phyloP scores from a whole-genome alignment of 1,284 basidiomycete genomes.

The Trametes hirsuta region DNA sequence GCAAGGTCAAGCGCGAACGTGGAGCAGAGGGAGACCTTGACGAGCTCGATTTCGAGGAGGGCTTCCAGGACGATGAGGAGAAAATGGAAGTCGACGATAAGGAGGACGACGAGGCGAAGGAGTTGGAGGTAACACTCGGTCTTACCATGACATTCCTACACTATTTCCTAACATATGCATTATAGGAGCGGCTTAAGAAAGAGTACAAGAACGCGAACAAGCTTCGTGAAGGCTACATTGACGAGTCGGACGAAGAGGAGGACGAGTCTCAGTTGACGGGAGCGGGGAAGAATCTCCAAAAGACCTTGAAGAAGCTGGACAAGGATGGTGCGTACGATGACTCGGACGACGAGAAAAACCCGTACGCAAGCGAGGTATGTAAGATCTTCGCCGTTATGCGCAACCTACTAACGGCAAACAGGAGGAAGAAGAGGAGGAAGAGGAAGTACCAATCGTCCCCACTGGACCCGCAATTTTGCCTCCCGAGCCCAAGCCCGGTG shows the following conservation, averaged over 20 bases:
- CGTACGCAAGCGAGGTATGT: slow-evolving; percentile 77
- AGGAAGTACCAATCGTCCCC: slow-evolving; percentile 54
- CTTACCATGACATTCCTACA: neutral
- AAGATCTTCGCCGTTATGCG: neutral
- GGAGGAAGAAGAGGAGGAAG: slow-evolving; percentile 67
- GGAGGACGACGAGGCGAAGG: slow-evolving; percentile 85
- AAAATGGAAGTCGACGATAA: slow-evolving; percentile 68
- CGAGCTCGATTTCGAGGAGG: slow-evolving; percentile 83
- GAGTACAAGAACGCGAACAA: slow-evolving; percentile 83
- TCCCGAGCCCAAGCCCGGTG: slow-evolving; percentile 41
- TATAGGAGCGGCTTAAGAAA: slow-evolving; percentile 80
- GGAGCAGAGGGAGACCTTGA: slow-evolving; percentile 78
- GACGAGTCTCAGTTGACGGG: slow-evolving; percentile 60
- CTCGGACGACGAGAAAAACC: slow-evolving; percentile 81
- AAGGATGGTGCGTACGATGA: slow-evolving; percentile 81
- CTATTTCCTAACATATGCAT: neutral
- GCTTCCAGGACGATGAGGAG: slow-evolving; percentile 88
- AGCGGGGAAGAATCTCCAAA: slow-evolving; percentile 77
- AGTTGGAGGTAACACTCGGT: slow-evolving; percentile 66
- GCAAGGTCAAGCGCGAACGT: slow-evolving; percentile 54
- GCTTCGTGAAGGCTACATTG: slow-evolving; percentile 65
- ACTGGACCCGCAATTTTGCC: slow-evolving; percentile 63
- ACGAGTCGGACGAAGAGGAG: slow-evolving; percentile 75
- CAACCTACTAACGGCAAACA: neutral
- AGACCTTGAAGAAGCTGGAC: slow-evolving; percentile 74